Percentiles rank a stretch among this genome's conserved stretches.
Conservation (phyloP, 202 grass and related monocot species). For the Bolboschoenoplectus hybrid region DNA sequence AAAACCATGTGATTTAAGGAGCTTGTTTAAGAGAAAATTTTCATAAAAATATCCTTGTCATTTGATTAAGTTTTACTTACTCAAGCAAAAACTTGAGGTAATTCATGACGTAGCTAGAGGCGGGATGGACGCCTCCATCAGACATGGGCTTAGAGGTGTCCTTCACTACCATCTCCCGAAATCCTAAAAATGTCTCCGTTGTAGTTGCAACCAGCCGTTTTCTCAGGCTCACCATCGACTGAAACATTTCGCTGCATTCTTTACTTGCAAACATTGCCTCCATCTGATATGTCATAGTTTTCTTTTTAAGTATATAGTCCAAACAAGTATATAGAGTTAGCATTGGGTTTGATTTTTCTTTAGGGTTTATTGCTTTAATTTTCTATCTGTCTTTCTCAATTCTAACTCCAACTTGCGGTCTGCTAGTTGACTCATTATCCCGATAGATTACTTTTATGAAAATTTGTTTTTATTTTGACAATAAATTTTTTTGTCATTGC, state of each 20-base stretch:
- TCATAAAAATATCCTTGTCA: neutral
- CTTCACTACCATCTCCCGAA: constrained; percentile 58
- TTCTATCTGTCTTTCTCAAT: neutral
- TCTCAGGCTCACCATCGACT: constrained; percentile 45
- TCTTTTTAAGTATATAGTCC: neutral
- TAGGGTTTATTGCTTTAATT: constrained; percentile 2
- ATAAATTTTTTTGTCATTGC: neutral
- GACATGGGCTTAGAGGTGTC: constrained; percentile 34
- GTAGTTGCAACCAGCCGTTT: constrained; percentile 44
- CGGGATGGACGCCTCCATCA: constrained; percentile 62
- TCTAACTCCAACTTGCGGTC: neutral
- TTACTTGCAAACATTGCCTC: constrained; percentile 59
- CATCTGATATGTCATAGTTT: constrained; percentile 46
- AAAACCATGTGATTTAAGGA: neutral
- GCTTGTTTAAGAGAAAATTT: neutral
- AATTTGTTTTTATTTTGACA: neutral
- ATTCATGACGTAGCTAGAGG: constrained; percentile 65
- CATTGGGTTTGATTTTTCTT: neutral
- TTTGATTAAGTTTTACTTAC: constrained; percentile 47
- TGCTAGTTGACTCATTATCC: constrained; percentile 25
- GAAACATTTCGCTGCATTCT: constrained; percentile 45
- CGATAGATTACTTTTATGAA: neutral
- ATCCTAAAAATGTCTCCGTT: constrained; percentile 47
- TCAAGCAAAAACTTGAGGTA: constrained; percentile 62
- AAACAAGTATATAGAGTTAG: constrained; percentile 7